These are phyloP conservation scores for Nannochloris sp. DNA, from an alignment of 139 green algal genomes.

Conservation along the genomic window DNA sequence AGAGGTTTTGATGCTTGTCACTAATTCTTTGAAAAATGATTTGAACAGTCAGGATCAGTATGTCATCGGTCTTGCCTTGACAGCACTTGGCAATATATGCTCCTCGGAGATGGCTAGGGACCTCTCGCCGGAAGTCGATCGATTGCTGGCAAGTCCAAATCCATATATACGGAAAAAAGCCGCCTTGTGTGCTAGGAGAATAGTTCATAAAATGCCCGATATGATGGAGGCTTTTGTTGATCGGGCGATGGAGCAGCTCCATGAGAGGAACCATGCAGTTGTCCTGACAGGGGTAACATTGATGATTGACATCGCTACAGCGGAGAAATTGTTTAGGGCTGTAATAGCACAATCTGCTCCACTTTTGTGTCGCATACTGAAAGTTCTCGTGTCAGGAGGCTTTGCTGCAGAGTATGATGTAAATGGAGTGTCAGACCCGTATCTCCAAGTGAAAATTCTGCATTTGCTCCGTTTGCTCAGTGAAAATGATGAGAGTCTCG, in stretches of 20 bases:
- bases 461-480: constrained; percentile 79
- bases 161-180: constrained; percentile 95
- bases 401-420: constrained; percentile 84
- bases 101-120: constrained; percentile 95
- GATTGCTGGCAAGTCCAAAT: constrained; percentile 62
- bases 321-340: constrained; percentile 17
- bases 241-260: constrained; percentile 59
- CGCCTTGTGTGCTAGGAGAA: constrained; percentile 60
- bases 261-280: constrained; percentile 84
- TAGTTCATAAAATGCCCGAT: constrained; percentile 90
- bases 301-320: constrained; percentile 57
- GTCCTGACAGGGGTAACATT: constrained; percentile 73
- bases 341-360: constrained; percentile 39
- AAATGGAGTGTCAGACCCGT: constrained; percentile 88
- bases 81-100: constrained; percentile 93
- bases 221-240: constrained; percentile 79
- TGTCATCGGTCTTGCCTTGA: constrained; percentile 85
- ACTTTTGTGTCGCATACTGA: constrained; percentile 57
- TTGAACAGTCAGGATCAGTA: constrained; percentile 74
- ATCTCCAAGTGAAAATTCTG: constrained; percentile 91
- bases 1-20: constrained; percentile 99
- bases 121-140: constrained; percentile 86
- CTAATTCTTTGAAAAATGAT: constrained; percentile 96
- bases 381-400: constrained; percentile 44
- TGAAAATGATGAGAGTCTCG: constrained; percentile 67